Conservation (phyloP, 805 yeast species). For the Wickerhamiella qilinensis region DNA sequence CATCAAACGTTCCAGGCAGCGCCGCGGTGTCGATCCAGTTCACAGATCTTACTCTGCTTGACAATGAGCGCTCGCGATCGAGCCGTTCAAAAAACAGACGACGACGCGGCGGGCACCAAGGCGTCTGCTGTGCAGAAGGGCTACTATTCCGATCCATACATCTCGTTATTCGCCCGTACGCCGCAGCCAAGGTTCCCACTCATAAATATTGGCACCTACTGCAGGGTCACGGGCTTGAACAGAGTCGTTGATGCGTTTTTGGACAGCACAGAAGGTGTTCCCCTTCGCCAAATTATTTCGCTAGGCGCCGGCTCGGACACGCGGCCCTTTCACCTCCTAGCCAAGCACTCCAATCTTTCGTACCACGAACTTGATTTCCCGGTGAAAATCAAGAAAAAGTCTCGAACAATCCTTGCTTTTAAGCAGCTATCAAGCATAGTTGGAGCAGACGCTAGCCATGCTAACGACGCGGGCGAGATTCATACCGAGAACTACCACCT, state of each 20-base stretch:
- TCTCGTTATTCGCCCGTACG: conserved; percentile 10
- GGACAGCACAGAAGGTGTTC: conserved; percentile 7
- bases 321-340: conserved; percentile 37
- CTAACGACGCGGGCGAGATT: conserved; percentile 5
- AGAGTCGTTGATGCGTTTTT: conserved; percentile 26
- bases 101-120: conserved; percentile 43
- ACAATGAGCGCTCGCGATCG: too few species aligned
- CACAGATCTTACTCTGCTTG: too few species aligned
- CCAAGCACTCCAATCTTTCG: conserved; percentile 19
- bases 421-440: conserved; percentile 20
- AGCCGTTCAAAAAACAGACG: conserved; percentile 38
- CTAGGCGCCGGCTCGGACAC: conserved; percentile 79
- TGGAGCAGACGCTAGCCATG: not conserved
- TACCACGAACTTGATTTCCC: conserved; percentile 55
- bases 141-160: conserved; percentile 30
- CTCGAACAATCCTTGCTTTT: conserved; percentile 28
- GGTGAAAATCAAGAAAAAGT: conserved; percentile 35
- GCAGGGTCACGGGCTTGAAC: conserved; percentile 32
- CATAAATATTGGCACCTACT: conserved; percentile 46
- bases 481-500: conserved; percentile 30
- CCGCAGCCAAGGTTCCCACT: conserved; percentile 33
- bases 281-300: conserved; percentile 35
- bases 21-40: too few species aligned
- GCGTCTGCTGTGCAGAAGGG: conserved; percentile 28
- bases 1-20: too few species aligned